Evolutionary conservation across 2,329 filamentous ascomycete species (phyloP).

Genomic region (Fusarium citri): DNA sequence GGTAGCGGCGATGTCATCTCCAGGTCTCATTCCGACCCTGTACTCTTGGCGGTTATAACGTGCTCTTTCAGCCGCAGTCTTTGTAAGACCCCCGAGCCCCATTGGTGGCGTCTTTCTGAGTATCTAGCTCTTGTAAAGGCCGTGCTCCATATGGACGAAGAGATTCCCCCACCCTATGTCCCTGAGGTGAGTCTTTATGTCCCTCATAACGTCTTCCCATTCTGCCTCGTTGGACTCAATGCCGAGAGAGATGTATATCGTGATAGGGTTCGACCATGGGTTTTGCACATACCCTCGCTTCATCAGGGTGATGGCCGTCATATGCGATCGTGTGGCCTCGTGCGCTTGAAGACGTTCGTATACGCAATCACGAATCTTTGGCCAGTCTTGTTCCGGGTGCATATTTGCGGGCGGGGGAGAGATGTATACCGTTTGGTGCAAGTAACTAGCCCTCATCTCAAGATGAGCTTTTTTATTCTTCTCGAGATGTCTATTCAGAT

Average conservation of each 20-base stretch:
- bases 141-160: constrained; percentile 1
- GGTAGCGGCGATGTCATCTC: neutral
- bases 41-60: neutral
- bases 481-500: neutral
- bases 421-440: neutral
- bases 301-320: neutral
- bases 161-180: neutral
- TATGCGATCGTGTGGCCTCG: neutral
- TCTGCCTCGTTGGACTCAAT: neutral
- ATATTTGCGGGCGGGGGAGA: neutral
- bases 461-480: neutral
- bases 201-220: neutral
- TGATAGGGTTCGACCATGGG: neutral
- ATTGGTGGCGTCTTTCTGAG: neutral
- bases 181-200: neutral
- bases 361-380: neutral
- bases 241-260: constrained; percentile 1
- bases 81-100: neutral
- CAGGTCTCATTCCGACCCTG: neutral
- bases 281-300: neutral
- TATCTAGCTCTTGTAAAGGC: neutral
- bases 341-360: neutral
- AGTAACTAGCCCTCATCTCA: neutral
- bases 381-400: neutral
- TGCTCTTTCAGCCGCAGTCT: neutral